Base-by-base conservation (phyloP, 306 rosid species). In the Quercus suber region DNA sequence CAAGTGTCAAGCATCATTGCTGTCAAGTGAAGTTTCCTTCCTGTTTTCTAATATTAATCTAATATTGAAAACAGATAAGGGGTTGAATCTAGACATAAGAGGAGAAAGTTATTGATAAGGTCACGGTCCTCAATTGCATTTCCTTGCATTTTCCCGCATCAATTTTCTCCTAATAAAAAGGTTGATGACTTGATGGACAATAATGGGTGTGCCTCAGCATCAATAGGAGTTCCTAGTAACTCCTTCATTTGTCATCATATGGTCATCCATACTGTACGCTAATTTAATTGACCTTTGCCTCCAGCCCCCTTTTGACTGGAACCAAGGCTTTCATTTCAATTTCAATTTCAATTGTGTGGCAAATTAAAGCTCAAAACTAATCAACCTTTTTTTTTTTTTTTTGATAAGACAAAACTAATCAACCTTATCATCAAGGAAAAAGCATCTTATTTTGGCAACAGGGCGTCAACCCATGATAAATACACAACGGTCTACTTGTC, bases 121-220 rank as follows among this genome's bases (percentile, higher is more conserved):
- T 67, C 72, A 9, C 2, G 72, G 5, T 41, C 45, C 21, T 52
- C 73, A 19, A 8, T 41, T 41, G 45, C 35, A 63, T 78, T 85
- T 85, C 88, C 81, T 75, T 33, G 81, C 72, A 31, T 31, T 71
- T 85, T 85, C 88, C 41, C 61, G 59, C 30, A 14, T 53, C 53
- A 6, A 14, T 19, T 17, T 19, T 17, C 52, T 6, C 23, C 72
- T 4, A 41, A 20, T 1, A 5, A 7, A 37, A 35, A 63, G 3
- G 33, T 4, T 3, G 31, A 12, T 21, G 33, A 49, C 53, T 49
- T 49, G 67, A 4, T 14, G 17, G 67, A 11, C 73, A 41, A 69
- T 49, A 49, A 49, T 49, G 53, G 17, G 4, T 49, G 53, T 11
- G 55, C 10, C 6, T 19, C 53, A 37, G 73, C 9, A 1, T 19